Evolutionary conservation across 2,329 filamentous ascomycete species (phyloP).

Genomic region (Xylaria sp.): DNA sequence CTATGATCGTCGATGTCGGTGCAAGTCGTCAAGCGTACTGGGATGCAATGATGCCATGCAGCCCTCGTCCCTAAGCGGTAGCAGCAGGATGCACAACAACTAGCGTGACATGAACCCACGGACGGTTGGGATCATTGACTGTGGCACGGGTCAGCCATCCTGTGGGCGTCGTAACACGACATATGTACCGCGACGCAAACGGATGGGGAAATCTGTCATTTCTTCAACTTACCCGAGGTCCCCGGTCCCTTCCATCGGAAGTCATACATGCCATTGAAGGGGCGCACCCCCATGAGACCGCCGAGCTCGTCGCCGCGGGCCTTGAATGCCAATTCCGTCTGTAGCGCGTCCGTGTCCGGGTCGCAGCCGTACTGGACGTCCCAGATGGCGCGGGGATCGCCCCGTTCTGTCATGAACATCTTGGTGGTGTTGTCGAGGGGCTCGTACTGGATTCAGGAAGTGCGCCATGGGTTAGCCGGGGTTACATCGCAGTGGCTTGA

Average conservation of each 20-base stretch:
- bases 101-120: conserved; percentile 35
- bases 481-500: conserved; percentile 20
- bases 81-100: conserved; percentile 26
- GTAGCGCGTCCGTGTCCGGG: conserved; percentile 53
- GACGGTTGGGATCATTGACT: conserved; percentile 37
- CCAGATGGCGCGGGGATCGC: conserved; percentile 55
- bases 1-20: neutral
- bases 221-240: conserved; percentile 50
- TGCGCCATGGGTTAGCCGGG: conserved; percentile 19
- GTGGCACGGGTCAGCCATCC: conserved; percentile 15
- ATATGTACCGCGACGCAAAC: neutral
- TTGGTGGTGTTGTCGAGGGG: conserved; percentile 58
- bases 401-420: conserved; percentile 58
- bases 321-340: conserved; percentile 52
- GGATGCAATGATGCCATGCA: neutral
- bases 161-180: neutral
- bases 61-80: conserved; percentile 3
- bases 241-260: conserved; percentile 56
- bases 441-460: conserved; percentile 48
- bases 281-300: conserved; percentile 54
- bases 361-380: conserved; percentile 55
- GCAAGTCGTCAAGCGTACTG: neutral
- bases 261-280: conserved; percentile 52
- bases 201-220: neutral
- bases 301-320: conserved; percentile 47